These are phyloP conservation scores for Erodium maritimum DNA, from an alignment of 345 rosid species.

Conservation along the genomic window DNA sequence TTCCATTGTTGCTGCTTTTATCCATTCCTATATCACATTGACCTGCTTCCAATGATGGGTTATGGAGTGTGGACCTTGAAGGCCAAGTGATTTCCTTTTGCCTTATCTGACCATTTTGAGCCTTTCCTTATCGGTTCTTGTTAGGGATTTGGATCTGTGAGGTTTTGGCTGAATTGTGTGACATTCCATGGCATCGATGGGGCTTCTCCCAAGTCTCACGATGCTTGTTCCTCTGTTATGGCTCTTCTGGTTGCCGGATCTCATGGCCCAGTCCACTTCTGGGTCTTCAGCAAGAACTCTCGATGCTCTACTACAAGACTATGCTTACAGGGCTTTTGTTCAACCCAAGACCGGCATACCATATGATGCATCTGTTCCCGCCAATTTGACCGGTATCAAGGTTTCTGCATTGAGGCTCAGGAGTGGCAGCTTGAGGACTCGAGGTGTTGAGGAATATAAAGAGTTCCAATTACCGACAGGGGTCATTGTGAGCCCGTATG, in stretches of 20 bases:
- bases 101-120: background rate
- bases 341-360: conserved; percentile 63
- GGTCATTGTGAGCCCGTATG: conserved; percentile 43
- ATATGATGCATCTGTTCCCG: conserved; percentile 48
- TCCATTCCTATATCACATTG: background rate
- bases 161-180: background rate
- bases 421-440: conserved; percentile 65
- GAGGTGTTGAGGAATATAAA: conserved; percentile 37
- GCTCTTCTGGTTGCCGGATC: conserved; percentile 15
- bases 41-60: background rate
- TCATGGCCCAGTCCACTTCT: conserved; percentile 24
- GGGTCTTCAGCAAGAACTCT: conserved; percentile 31
- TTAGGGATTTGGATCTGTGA: background rate
- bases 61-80: background rate
- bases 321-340: conserved; percentile 54
- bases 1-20: background rate
- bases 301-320: conserved; percentile 80
- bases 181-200: conserved; percentile 35
- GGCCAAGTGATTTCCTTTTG: background rate
- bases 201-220: conserved; percentile 48
- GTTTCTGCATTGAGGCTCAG: conserved; percentile 72
- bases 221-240: conserved; percentile 27
- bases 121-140: background rate
- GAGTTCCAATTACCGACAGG: conserved; percentile 54
- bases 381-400: conserved; percentile 59